Evolutionary conservation across 345 rosid species (phyloP), one percentile per base, ranked within the genome.

Genomic region (Gossypium stocksii): DNA sequence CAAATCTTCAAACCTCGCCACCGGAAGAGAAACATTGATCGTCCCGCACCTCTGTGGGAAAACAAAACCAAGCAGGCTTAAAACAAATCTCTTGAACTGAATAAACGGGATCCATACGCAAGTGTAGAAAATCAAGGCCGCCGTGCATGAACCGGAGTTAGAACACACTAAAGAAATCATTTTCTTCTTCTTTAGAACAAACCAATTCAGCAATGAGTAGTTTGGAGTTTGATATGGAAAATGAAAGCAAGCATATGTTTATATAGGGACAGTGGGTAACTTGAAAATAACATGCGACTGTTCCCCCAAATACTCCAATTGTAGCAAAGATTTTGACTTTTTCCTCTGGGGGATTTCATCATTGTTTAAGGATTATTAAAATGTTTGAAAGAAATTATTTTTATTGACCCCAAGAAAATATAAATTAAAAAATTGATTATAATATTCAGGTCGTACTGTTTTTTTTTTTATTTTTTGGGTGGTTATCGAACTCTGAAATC

Each of bases 111-210:
- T 79, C 78, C 86, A 77, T 13, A 90, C 77, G 74, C 85, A 86
- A 15, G 86, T 86, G 85, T 81, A 88, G 80, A 89, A 87, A 44
- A 88, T 73, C 61, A 92, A 56, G 34, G 84, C 81, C 4, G 85
- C 90, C 66, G 76, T 81, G 85, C 80, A 81, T 56, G 87, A 68
- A 9, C 80, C 76, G 10, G 89, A 85, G 71, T 80, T 73, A 3
- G 86, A 80, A 77, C 82, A 78, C 74, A 86, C 46, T 63, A 85
- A 2, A 77, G 84, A 80, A 13, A 88, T 85, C 92, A 92, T 90
- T 12, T 77, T 77, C 41, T 79, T 8, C 10, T 66, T 20, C n/a
- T 66, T 52, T 45, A 1, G 48, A 45, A 67, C 38, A 67, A 67
- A 46, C 57, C 9, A 48, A 46, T 8, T 70, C 46, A 23, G 59